phyloP scores from a whole-genome alignment of 805 yeast genomes.

The Myxozyma vanderwaltii region DNA sequence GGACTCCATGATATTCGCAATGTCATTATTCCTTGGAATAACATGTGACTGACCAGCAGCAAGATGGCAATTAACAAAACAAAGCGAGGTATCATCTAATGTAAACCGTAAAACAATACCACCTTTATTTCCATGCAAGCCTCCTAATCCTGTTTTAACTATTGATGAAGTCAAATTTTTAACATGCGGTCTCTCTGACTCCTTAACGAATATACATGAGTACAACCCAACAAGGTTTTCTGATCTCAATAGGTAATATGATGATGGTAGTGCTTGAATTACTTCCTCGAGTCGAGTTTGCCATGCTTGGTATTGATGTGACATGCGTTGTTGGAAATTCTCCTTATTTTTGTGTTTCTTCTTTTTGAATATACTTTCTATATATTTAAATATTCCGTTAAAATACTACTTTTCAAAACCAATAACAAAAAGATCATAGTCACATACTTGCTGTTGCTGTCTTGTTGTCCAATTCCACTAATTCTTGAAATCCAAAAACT shows the following conservation, averaged over 20 bases:
- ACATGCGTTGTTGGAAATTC: slow-evolving; percentile 39
- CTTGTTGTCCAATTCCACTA: slow-evolving; percentile 84
- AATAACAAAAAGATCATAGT: too few species aligned
- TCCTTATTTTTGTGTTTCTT: slow-evolving; percentile 54
- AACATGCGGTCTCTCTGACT: slow-evolving; percentile 54
- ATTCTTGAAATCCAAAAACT: slow-evolving; percentile 85
- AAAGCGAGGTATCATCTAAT: slow-evolving; percentile 66
- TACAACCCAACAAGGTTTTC: slow-evolving; percentile 87
- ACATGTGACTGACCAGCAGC: slow-evolving; percentile 88
- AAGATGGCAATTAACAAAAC: slow-evolving; percentile 82
- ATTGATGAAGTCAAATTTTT: slow-evolving; percentile 67
- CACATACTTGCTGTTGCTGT: slow-evolving; percentile 64
- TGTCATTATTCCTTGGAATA: slow-evolving; percentile 84
- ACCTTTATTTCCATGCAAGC: slow-evolving; percentile 76
- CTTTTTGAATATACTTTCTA: slow-evolving; percentile 47
- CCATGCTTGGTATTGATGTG: slow-evolving; percentile 45
- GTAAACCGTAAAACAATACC: slow-evolving; percentile 72
- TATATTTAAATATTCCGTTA: slow-evolving; percentile 56
- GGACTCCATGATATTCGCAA: slow-evolving; percentile 63
- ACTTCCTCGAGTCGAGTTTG: slow-evolving; percentile 37
- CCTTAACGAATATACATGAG: slow-evolving; percentile 65
- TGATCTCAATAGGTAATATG: slow-evolving; percentile 64
- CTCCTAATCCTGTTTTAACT: slow-evolving; percentile 93
- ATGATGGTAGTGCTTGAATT: slow-evolving; percentile 35
- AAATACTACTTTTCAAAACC: not conserved